Base-by-base conservation (phyloP, 805 yeast genomes). In the Lipomyces chichibuensis region DNA sequence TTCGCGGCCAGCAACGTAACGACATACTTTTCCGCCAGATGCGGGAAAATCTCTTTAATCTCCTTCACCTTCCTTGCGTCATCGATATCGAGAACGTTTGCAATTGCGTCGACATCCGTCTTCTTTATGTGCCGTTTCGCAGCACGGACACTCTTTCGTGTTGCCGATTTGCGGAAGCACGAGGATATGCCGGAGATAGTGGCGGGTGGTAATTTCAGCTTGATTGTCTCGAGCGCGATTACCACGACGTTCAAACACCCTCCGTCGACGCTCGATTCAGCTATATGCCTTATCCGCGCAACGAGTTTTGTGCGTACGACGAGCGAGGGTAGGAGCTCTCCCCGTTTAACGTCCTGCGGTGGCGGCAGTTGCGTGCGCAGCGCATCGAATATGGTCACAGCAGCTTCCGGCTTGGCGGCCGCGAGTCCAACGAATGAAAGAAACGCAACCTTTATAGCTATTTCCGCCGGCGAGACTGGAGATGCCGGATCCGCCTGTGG, bases 251-350 rank as follows among this genome's bases (percentile, higher is more conserved):
- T 59, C 27, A 65, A 29, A 27, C 17, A 17, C n/a, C n/a, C 35
- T 6, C 33, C 49, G 11, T 13, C 56, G 14, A 11, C 56, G 13
- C 37, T 35, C 13, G 29, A 20, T 25, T 9, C 39, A 25, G 54
- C 60, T 5, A 46, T 9, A 5, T 25, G 23, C n/a, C 43, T 51
- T 33, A 65, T 25, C n/a, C 62, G 57, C 8, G 51, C 23, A n/a
- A 67, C 20, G 17, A 67, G 9, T n/a, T 35, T 49, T 4, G 69
- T 62, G 3, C 69, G 69, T 37, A 65, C 62, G 17, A 67, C 51
- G 20, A 67, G 35, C 33, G 71, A 64, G 6, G 65, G 66, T 4
- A 67, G 25, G 43, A 65, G 14, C n/a, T 67, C 69, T 5, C 60
- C 53, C 2, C 62, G 51, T n/a, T 25, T 17, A 17, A 62, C 69